Conservation (phyloP, 306 rosid genomes). For the Quercus bicolor region DNA sequence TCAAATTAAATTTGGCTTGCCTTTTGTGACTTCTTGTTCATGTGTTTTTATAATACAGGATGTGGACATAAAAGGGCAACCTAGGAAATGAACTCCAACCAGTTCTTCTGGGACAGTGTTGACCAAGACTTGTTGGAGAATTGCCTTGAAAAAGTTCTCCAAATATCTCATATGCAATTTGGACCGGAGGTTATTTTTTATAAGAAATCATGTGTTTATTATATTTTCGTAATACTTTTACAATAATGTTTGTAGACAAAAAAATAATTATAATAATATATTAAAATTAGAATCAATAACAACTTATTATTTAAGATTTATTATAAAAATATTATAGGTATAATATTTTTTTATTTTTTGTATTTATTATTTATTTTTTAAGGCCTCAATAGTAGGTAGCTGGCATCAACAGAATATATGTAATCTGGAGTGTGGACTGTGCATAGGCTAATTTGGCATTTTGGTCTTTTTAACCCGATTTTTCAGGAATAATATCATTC, state of each 20-base stretch:
- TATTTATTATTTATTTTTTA: background rate
- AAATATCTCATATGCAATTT: slow-evolving; percentile 14
- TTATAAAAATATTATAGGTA: accelerated
- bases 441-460: background rate
- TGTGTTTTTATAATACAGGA: slow-evolving; percentile 22
- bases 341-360: too few relatives aligned
- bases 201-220: too few relatives aligned
- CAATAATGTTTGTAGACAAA: accelerated
- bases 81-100: slow-evolving; percentile 44
- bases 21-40: slow-evolving; percentile 25
- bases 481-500: background rate
- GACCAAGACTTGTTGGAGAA: slow-evolving; percentile 24
- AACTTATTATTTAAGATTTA: accelerated
- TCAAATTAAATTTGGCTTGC: slow-evolving; percentile 1
- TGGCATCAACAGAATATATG: background rate
- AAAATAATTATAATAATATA: too few relatives aligned
- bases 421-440: background rate
- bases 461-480: background rate
- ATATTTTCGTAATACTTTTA: background rate
- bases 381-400: background rate
- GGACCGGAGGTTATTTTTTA: background rate
- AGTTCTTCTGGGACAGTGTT: slow-evolving; percentile 22
- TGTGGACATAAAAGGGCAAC: slow-evolving; percentile 43
- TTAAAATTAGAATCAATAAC: accelerated
- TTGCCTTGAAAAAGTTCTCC: slow-evolving; percentile 22